A percentile compares a stretch with the other conserved stretches of the same genome.
phyloP scores from a whole-genome alignment of 1,284 basidiomycete genomes.

The Boletus hoseneyae region DNA sequence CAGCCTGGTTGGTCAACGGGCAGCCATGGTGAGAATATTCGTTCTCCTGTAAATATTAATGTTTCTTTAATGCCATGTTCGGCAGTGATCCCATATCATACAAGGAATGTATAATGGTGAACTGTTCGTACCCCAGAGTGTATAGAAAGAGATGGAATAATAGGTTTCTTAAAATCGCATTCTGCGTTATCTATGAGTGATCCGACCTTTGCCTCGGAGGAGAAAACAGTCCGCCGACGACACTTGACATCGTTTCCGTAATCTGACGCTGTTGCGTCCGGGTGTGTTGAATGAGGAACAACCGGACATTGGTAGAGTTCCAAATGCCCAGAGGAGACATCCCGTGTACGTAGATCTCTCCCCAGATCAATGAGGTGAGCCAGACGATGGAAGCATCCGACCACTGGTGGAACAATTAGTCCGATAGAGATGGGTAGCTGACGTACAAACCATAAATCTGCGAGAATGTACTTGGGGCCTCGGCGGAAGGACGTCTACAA shows the following conservation, averaged over 20 bases:
- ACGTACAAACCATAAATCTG: conserved; percentile 61
- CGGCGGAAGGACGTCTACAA: conserved; percentile 70
- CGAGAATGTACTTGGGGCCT: conserved; percentile 62
- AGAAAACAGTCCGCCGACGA: conserved; percentile 51
- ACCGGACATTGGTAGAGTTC: conserved; percentile 80
- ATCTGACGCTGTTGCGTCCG: conserved; percentile 66
- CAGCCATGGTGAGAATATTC: background rate
- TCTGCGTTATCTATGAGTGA: conserved; percentile 20
- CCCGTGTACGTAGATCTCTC: conserved; percentile 87
- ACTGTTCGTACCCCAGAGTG: background rate
- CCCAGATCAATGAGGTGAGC: conserved; percentile 90
- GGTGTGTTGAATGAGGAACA: conserved; percentile 88
- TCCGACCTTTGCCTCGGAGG: conserved; percentile 29
- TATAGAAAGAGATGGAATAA: background rate
- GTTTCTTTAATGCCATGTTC: background rate
- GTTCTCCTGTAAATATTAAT: background rate
- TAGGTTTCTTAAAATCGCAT: background rate
- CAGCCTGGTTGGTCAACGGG: background rate
- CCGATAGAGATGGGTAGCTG: background rate
- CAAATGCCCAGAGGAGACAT: conserved; percentile 83
- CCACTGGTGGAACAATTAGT: conserved; percentile 54
- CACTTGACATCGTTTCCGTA: conserved; percentile 70
- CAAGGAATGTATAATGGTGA: background rate
- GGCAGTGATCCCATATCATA: background rate
- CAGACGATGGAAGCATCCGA: conserved; percentile 85